Percentiles rank a stretch among this genome's conserved stretches.
These are phyloP conservation scores for Erysimum pusillum DNA, from an alignment of 441 rosid species.

Conservation along the genomic window DNA sequence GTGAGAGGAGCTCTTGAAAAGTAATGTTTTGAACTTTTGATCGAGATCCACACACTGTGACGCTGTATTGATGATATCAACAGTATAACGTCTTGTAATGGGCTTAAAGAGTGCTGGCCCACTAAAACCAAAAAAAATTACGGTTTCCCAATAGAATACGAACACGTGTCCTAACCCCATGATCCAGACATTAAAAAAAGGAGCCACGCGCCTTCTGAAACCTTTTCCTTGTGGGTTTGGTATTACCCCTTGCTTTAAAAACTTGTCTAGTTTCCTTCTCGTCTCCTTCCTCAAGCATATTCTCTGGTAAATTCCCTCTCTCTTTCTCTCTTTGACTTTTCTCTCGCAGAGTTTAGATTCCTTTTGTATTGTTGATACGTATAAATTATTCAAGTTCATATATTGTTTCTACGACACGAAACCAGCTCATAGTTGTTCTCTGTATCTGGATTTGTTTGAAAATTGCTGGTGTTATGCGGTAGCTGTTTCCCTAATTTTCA, in stretches of 20 bases:
- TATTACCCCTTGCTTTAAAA: slow-evolving; percentile 43
- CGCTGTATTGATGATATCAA: no score
- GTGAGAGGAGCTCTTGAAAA: no score
- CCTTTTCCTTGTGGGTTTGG: slow-evolving; percentile 30
- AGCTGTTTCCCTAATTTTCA: background rate
- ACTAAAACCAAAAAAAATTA: background rate
- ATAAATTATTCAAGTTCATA: slow-evolving; percentile 5
- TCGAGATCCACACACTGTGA: no score
- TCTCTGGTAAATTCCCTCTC: slow-evolving; percentile 20
- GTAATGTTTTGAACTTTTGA: no score
- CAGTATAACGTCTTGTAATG: background rate
- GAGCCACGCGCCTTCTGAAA: slow-evolving; percentile 17
- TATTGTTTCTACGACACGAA: slow-evolving; percentile 25
- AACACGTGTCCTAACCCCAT: slow-evolving; percentile 7
- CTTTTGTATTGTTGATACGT: background rate
- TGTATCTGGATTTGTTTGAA: background rate
- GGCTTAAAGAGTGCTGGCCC: background rate
- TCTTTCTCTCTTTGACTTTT: slow-evolving; percentile 18
- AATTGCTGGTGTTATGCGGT: background rate
- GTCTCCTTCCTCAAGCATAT: slow-evolving; percentile 23
- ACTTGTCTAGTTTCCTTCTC: slow-evolving; percentile 55
- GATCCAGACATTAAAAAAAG: background rate
- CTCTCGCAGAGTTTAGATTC: background rate
- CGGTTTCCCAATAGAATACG: background rate
- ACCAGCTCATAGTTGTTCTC: background rate